Percentiles rank a stretch among this genome's conserved stretches.
Conservation (phyloP, 106 monocot species). For the Triglochin maritima region DNA sequence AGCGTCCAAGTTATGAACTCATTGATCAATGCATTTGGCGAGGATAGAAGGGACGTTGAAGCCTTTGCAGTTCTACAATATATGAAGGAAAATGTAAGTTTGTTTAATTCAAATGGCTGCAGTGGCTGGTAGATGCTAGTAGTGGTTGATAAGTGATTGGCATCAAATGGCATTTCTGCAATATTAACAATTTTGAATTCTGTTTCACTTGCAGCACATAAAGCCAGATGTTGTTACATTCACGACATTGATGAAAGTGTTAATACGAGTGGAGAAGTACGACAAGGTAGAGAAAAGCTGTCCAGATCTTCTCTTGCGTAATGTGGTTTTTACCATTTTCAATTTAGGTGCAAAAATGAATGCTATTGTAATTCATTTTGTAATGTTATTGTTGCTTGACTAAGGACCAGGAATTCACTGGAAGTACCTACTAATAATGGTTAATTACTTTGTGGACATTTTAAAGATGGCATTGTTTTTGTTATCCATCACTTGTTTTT, state of each 20-base stretch:
- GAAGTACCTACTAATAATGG: too few relatives aligned
- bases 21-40: constrained; percentile 95
- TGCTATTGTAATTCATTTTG: too few relatives aligned
- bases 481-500: too few relatives aligned
- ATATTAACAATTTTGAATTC: neutral
- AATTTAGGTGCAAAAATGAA: neutral
- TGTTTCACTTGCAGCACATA: constrained; percentile 38
- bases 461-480: too few relatives aligned
- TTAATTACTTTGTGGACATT: too few relatives aligned
- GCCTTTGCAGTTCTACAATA: constrained; percentile 82
- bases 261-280: constrained; percentile 91
- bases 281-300: constrained; percentile 52
- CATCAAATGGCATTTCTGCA: neutral
- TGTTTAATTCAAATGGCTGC: neutral
- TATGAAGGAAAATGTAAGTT: constrained; percentile 92
- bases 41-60: constrained; percentile 81
- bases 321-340: neutral
- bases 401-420: too few relatives aligned
- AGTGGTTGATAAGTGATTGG: too few relatives aligned
- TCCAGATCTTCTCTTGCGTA: neutral
- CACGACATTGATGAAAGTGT: constrained; percentile 95
- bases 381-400: neutral
- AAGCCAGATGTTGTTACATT: constrained; percentile 96
- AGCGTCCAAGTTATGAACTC: constrained; percentile 80
- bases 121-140: too few relatives aligned